Percentiles rank a stretch among this genome's conserved stretches.
Evolutionary conservation across 2,329 filamentous ascomycete species (phyloP).

Genomic region (Zalaria sp.): DNA sequence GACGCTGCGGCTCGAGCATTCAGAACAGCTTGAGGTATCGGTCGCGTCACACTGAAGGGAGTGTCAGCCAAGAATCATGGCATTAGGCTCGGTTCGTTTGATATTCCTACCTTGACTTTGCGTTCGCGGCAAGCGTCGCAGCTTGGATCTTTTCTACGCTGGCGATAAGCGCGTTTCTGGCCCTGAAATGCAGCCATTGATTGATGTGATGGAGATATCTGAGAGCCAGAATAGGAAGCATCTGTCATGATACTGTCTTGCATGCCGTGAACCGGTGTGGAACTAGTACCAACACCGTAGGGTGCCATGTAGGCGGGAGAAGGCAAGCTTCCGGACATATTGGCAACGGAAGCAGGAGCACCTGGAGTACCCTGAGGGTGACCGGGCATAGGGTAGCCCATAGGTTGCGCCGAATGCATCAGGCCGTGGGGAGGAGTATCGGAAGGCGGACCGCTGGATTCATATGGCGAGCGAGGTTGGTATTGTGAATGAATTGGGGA

Average conservation of each 20-base stretch:
- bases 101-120: slow-evolving; percentile 45
- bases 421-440: not conserved
- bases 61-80: slow-evolving; percentile 3
- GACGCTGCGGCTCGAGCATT: slow-evolving; percentile 91
- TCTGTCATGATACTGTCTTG: slow-evolving; percentile 4
- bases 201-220: slow-evolving; percentile 25
- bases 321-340: not conserved
- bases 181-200: slow-evolving; percentile 44
- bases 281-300: not conserved
- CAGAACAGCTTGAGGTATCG: slow-evolving; percentile 88
- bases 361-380: not conserved
- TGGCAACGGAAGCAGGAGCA: not conserved
- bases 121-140: slow-evolving; percentile 91
- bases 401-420: not conserved
- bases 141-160: slow-evolving; percentile 89
- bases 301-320: too few relatives aligned
- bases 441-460: not conserved
- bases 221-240: slow-evolving; percentile 2
- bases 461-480: not conserved
- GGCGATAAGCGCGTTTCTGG: slow-evolving; percentile 87
- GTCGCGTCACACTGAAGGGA: slow-evolving; percentile 72
- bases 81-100: not conserved
- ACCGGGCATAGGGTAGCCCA: not conserved
- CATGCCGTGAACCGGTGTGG: slow-evolving; percentile 1
- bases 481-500: not conserved